Base-by-base conservation (phyloP, 2,329 filamentous ascomycete species). In the Trichoderma arundinaceum region DNA sequence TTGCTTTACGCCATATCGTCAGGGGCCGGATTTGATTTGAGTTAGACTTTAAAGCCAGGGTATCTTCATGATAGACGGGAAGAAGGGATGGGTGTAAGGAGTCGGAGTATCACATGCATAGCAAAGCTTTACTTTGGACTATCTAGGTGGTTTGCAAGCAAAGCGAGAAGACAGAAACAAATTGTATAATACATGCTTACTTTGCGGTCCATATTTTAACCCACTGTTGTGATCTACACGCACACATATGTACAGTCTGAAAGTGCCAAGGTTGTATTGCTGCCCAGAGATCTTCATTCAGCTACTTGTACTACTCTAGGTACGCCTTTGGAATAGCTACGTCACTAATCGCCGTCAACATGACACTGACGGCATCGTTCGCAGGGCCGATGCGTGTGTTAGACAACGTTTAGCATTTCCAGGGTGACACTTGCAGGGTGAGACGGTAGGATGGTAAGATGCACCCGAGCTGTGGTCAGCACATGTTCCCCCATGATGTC, bases 21-120 rank as follows among this genome's bases (percentile, higher is more conserved):
- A 0, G 93, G 93, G 0, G 94, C 95, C 53, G 94, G 95, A 1
- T 99, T 99, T 78, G 94, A 98, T 81, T 80, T 95, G 69, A 90
- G 87, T 72, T 90, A 69, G 69, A 66, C 10, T 15, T 19, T 41
- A 13, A 17, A 53, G 51, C 9, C n/a, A 28, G 19, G 33, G 17
- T 49, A 38, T 38, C 19, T 19, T 33, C 35, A 63, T 48, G 61
- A 51, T 64, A 64, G 61, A 57, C 10, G 52, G 41, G 48, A 46
- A 13, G 44, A 32, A n/a, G 54, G 41, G 39, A n/a, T 46, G 17
- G 32, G 15, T 54, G 12, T 10, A 52, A 35, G 39, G 49, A 38
- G 32, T 54, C 15, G 17, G 49, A n/a, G 17, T 32, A 54, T 22
- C 8, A 54, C 32, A 12, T 41, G 10, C 54, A 38, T 39, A 13